phyloP scores from a whole-genome alignment of 2,329 filamentous ascomycete genomes.

The Rasamsonia emersonii region DNA sequence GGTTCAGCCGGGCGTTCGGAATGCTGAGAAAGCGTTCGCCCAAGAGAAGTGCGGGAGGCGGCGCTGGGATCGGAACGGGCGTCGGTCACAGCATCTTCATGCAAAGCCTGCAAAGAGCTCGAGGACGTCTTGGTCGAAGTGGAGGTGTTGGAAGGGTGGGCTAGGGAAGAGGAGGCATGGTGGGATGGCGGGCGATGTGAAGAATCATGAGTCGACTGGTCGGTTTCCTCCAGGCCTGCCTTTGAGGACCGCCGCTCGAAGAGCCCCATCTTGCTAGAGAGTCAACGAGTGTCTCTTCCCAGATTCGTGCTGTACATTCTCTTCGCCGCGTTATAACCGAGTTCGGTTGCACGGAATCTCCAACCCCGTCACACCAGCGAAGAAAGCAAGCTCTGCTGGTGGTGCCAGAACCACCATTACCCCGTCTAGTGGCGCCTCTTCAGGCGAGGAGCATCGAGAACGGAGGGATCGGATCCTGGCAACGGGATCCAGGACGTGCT shows the following conservation, averaged over 20 bases:
- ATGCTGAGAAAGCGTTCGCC: conserved; percentile 21
- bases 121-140: conserved; percentile 34
- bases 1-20: conserved; percentile 10
- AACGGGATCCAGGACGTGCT: too few relatives aligned
- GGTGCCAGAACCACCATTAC: too few relatives aligned
- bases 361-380: too few relatives aligned
- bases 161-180: conserved; percentile 21
- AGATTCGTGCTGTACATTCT: not conserved
- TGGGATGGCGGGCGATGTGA: conserved; percentile 5
- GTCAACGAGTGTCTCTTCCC: not conserved
- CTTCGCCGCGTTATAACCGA: not conserved
- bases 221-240: conserved; percentile 23
- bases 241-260: conserved; percentile 21
- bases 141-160: conserved; percentile 28
- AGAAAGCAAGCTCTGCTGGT: too few relatives aligned
- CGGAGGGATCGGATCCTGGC: too few relatives aligned
- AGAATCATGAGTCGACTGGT: conserved; percentile 10
- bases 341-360: too few relatives aligned
- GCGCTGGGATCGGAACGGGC: conserved; percentile 23
- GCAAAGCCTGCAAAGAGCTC: conserved; percentile 34
- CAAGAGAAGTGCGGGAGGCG: conserved; percentile 15
- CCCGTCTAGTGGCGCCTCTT: too few relatives aligned
- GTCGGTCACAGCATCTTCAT: conserved; percentile 29
- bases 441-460: too few relatives aligned
- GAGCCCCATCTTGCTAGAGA: conserved; percentile 19